Percentiles rank a stretch among this genome's conserved stretches.
Conservation (phyloP, 345 rosid species). For the Euclidium syriacum region DNA sequence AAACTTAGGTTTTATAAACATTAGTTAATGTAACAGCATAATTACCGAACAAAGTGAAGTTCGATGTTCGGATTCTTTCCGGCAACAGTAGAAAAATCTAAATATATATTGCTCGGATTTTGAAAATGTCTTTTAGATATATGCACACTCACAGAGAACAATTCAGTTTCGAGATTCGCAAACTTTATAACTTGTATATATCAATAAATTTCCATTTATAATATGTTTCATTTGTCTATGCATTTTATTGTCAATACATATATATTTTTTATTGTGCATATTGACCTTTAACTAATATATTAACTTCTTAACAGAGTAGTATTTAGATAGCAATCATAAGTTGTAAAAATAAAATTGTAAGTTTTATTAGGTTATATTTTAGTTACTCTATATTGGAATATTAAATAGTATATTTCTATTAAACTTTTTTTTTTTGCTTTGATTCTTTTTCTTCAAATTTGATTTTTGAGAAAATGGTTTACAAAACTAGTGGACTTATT, state of each 20-base stretch:
- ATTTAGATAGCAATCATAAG: background rate
- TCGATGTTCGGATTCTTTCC: constrained; percentile 27
- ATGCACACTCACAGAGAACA: constrained; percentile 23
- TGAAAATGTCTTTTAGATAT: constrained; percentile 21
- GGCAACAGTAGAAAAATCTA: constrained; percentile 13
- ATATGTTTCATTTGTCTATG: background rate
- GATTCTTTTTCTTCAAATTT: background rate
- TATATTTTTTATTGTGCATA: background rate
- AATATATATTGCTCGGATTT: constrained; percentile 11
- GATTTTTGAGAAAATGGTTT: background rate
- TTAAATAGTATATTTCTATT: background rate
- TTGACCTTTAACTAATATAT: background rate
- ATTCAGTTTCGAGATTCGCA: constrained; percentile 24
- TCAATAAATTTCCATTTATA: background rate
- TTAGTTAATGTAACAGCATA: constrained; percentile 21
- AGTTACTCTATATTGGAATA: background rate
- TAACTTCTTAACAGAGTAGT: background rate
- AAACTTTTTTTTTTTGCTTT: background rate
- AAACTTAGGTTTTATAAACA: constrained; percentile 19
- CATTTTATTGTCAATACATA: background rate
- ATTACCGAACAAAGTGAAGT: constrained; percentile 25
- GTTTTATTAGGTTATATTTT: background rate
- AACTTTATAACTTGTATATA: background rate
- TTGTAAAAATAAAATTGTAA: background rate
- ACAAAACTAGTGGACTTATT: background rate